phyloP scores from a whole-genome alignment of 2,329 filamentous ascomycete genomes.

The Botrytis fabae region DNA sequence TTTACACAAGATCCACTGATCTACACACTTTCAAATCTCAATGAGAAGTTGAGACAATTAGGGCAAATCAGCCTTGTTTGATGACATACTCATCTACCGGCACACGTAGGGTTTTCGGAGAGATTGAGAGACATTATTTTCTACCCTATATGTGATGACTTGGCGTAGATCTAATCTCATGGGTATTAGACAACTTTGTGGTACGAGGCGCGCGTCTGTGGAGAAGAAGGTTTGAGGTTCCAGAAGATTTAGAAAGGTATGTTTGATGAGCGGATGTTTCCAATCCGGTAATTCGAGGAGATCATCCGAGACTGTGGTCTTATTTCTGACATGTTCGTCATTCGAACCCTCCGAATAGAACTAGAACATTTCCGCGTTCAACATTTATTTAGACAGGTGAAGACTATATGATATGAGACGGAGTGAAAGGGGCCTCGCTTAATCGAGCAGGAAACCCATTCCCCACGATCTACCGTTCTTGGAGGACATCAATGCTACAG shows the following conservation, averaged over 20 bases:
- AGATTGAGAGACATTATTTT: neutral
- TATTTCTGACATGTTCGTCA: neutral
- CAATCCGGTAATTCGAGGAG: neutral
- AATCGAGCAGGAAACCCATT: neutral
- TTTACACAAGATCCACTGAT: slow-evolving; percentile 1
- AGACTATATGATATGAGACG: neutral
- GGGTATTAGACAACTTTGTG: neutral
- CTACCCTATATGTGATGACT: slow-evolving; percentile 1
- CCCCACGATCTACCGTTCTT: neutral
- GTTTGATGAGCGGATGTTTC: neutral
- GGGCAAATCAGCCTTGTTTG: slow-evolving; percentile 1
- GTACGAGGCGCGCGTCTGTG: slow-evolving; percentile 1
- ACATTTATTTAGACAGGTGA: neutral
- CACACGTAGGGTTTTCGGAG: neutral
- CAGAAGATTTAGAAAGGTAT: neutral
- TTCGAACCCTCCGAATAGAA: neutral
- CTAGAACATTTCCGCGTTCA: neutral
- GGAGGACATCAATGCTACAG: neutral
- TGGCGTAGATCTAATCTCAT: neutral
- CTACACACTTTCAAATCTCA: neutral
- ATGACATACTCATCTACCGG: neutral
- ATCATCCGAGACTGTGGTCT: neutral
- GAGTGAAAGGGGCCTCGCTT: slow-evolving; percentile 18
- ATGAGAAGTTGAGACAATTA: neutral
- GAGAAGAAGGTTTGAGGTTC: neutral